Conservation (phyloP, 1,284 basidiomycete genomes). For the Exsudoporus floridanus region DNA sequence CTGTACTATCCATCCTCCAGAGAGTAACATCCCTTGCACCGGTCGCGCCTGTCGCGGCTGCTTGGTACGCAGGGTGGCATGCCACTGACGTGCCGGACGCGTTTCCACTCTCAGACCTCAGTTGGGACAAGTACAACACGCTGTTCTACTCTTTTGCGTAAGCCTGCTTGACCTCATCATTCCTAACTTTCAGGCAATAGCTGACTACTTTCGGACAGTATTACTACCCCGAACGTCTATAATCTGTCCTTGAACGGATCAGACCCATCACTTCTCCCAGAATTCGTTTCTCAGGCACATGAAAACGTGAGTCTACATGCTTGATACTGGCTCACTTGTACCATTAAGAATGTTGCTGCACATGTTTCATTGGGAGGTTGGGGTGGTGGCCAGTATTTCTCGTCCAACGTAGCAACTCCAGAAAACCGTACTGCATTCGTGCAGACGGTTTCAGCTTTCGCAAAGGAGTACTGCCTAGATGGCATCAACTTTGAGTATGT, state of each 20-base stretch:
- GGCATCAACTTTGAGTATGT: constrained; percentile 31
- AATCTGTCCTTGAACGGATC: constrained; percentile 41
- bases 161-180: not conserved
- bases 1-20: constrained; percentile 8
- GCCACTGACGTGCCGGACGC: constrained; percentile 38
- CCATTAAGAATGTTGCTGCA: constrained; percentile 57
- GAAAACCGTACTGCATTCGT: constrained; percentile 67
- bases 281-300: constrained; percentile 53
- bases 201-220: constrained; percentile 29
- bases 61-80: constrained; percentile 45
- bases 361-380: constrained; percentile 81
- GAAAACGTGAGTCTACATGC: constrained; percentile 36
- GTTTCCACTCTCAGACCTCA: constrained; percentile 43
- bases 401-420: constrained; percentile 58
- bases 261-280: constrained; percentile 43
- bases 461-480: constrained; percentile 46
- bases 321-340: not conserved
- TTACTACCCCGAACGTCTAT: constrained; percentile 44
- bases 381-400: constrained; percentile 72
- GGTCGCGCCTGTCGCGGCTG: constrained; percentile 14
- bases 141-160: constrained; percentile 46
- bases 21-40: not conserved
- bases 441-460: constrained; percentile 60
- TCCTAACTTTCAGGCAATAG: not conserved
- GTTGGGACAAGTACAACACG: constrained; percentile 53